These are phyloP conservation scores for Calocera viscosa DNA, from an alignment of 768 basidiomycete species.

Conservation along the genomic window DNA sequence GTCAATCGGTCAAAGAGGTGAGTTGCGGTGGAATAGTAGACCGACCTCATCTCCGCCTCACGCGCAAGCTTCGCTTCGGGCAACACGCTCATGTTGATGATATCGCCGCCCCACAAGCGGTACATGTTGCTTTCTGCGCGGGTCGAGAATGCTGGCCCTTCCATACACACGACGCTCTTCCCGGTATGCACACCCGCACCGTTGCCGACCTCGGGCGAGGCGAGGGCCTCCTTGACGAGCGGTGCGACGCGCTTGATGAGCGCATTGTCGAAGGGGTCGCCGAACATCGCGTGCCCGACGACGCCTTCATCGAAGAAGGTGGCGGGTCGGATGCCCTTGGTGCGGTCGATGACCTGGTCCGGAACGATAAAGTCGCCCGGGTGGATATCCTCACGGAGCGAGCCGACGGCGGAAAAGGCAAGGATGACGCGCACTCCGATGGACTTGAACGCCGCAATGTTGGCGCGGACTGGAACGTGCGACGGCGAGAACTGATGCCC, in stretches of 20 bases:
- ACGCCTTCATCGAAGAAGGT: constrained; percentile 73
- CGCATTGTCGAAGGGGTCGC: constrained; percentile 69
- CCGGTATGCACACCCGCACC: constrained; percentile 62
- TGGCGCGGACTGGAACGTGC: constrained; percentile 71
- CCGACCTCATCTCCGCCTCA: constrained; percentile 85
- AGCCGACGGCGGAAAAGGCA: constrained; percentile 93
- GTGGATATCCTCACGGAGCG: constrained; percentile 80
- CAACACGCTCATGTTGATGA: constrained; percentile 95
- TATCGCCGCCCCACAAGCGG: constrained; percentile 77
- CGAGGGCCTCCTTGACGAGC: constrained; percentile 51
- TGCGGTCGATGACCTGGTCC: constrained; percentile 88
- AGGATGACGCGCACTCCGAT: constrained; percentile 81
- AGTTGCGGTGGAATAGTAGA: constrained; percentile 1
- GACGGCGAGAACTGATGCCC: constrained; percentile 71
- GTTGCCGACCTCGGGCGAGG: constrained; percentile 35
- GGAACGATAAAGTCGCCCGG: constrained; percentile 85
- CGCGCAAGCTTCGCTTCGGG: constrained; percentile 96
- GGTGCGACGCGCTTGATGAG: constrained; percentile 54
- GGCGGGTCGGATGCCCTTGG: constrained; percentile 80
- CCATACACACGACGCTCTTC: constrained; percentile 89
- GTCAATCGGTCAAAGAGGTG: background rate
- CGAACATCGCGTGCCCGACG: constrained; percentile 89
- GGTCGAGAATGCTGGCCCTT: constrained; percentile 97
- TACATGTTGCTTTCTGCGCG: constrained; percentile 94
- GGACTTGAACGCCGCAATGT: constrained; percentile 88